A percentile compares a stretch with the other conserved stretches of the same genome.
Conservation (phyloP, 106 monocot genomes). For the Dendrobium officinale region DNA sequence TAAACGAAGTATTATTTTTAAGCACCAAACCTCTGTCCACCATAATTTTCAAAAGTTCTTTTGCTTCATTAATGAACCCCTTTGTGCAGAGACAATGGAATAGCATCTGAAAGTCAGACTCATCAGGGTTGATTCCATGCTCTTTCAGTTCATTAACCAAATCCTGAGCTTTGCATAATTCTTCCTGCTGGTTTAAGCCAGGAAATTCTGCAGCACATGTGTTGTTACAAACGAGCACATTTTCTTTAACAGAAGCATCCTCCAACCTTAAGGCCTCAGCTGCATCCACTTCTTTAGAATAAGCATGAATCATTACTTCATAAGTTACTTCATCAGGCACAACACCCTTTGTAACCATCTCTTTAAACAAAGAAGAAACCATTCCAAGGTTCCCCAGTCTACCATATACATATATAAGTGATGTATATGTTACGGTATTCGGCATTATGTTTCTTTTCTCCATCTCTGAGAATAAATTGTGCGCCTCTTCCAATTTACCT, state of each 20-base stretch:
- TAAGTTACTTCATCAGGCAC: conserved; percentile 52
- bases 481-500: conserved; percentile 45
- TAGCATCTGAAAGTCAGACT: conserved; percentile 25
- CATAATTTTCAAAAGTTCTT: conserved; percentile 24
- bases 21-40: conserved; percentile 28
- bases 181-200: conserved; percentile 28
- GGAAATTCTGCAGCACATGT: conserved; percentile 24
- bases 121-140: conserved; percentile 20
- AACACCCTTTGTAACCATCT: conserved; percentile 44
- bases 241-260: conserved; percentile 23
- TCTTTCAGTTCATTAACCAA: conserved; percentile 35
- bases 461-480: conserved; percentile 49
- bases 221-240: conserved; percentile 9
- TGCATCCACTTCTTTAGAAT: conserved; percentile 39
- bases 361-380: conserved; percentile 49
- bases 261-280: conserved; percentile 32
- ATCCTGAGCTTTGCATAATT: conserved; percentile 23
- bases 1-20: not conserved
- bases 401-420: conserved; percentile 47
- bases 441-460: conserved; percentile 43
- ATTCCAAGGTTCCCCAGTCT: conserved; percentile 25
- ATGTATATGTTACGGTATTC: conserved; percentile 50
- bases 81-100: conserved; percentile 18
- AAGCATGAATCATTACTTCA: conserved; percentile 32
- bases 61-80: conserved; percentile 31